Base-by-base conservation (phyloP, 441 rosid species). In the Syzygium malaccense region DNA sequence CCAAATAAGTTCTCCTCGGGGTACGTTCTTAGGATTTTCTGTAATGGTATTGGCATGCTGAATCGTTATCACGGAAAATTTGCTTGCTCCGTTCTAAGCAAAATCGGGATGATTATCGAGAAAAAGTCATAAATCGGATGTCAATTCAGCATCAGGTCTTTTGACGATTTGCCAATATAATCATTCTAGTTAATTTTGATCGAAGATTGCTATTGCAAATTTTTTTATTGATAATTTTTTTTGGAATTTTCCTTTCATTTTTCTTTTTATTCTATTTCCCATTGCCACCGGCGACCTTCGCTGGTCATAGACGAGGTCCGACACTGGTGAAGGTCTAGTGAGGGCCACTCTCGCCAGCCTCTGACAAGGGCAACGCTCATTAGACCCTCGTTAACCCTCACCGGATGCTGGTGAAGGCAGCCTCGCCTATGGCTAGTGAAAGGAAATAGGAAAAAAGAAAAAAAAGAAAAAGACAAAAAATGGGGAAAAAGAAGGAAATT, bases 81-180 rank as follows among this genome's bases (percentile, higher is more conserved):
- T 68, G 33, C 7, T 33, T 68, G 14, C 14, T 14, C 4, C 10
- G 33, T 18, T 9, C 4, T 33, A 15, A 60, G 10, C 26, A 3
- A 0, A 58, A 32, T 0, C 48, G 48, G 48, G 48, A 45, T 45
- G 48, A 45, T 45, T 45, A 45, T 45, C 9, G 48, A 45, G 45
- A 41, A 41, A 41, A 41, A 41, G 45, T 41, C 8, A 41, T 41
- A 41, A 41, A 41, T 7, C 8, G 45, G 45, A 41, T 7, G 1
- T 4, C 1, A 33, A 33, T 68, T 19, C 19, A 33, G 4, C 9
- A 0, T 9, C 33, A 33, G 5, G 5, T 5, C 0, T 33, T 68
- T 68, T 10, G 1, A 19, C 0, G 2, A 5, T 19, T 33, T 33
- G 2, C 1, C 0, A 1, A 0, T 60, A 3, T 60, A 14, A 60